A percentile compares a stretch with the other conserved stretches of the same genome.
Conservation (phyloP, 2,329 filamentous ascomycete genomes). For the Penicillium griseofulvum region DNA sequence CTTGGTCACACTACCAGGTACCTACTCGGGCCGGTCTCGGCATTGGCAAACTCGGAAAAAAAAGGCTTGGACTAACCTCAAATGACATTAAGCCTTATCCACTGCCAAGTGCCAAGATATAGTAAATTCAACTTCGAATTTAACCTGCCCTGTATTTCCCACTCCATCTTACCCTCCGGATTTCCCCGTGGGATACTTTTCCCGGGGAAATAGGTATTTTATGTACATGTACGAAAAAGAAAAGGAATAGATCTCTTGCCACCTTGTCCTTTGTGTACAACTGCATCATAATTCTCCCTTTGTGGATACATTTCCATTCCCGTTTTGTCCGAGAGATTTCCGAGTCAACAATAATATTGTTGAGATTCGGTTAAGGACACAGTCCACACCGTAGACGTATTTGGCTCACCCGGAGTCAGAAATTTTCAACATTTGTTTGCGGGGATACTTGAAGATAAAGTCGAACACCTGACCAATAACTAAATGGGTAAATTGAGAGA, state of each 20-base stretch:
- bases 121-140: background rate
- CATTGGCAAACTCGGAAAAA: background rate
- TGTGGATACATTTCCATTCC: background rate
- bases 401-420: background rate
- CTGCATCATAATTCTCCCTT: background rate
- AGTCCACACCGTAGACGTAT: background rate
- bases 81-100: background rate
- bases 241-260: background rate
- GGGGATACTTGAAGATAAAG: background rate
- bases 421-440: conserved; percentile 1
- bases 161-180: background rate
- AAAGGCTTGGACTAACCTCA: background rate
- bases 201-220: too few relatives aligned
- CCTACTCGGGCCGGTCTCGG: background rate
- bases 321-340: background rate
- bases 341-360: background rate
- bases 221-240: background rate
- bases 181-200: background rate
- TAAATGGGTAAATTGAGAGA: background rate
- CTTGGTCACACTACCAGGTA: background rate
- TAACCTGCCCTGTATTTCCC: background rate
- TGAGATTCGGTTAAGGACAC: background rate
- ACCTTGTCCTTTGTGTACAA: background rate
- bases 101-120: conserved; percentile 2
- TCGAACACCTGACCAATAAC: background rate